Evolutionary conservation across 2,329 filamentous ascomycete species (phyloP), one percentile per base, ranked within the genome.

Genomic region (Verruconis gallopava): DNA sequence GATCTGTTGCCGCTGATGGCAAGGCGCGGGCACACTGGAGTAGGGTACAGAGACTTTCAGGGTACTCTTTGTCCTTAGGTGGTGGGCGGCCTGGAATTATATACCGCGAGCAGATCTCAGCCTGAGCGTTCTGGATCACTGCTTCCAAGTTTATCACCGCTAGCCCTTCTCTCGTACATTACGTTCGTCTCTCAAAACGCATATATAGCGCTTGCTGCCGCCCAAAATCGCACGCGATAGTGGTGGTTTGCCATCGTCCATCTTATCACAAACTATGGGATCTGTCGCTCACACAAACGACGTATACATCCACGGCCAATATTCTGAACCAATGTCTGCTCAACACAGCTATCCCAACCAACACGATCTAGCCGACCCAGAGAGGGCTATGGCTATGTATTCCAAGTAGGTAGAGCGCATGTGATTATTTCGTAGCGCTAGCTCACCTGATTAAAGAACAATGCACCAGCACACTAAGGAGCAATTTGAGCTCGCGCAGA

Each of bases 401-500:
- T 58, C 64, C 47, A 63, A 58, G 65, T 67, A 54, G 45, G 57
- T 51, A 28, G 2, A 15, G 9, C 5, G 4, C n/a, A 14, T 14
- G 11, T 28, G 3, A 4, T 15, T n/a, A 11, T 21, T 4, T 20
- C 18, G 2, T 22, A 11, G 0, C 21, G 9, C n/a, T n/a, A 15
- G 19, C 12, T 17, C 5, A 6, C 19, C 4, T n/a, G 5, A 14
- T 14, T 3, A 3, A 37, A 68, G 65, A 38, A 57, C 68, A 40
- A 68, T 69, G 65, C 66, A 68, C 46, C 60, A 67, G 47, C 66
- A 69, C 55, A 69, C 66, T 48, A 66, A 65, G 53, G 59, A 60
- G 39, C 66, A 69, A 50, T 63, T 68, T 36, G 61, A 58, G 39
- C 62, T 57, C 36, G 65, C 66, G 1, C 63, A 64, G 37, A 57